Base-by-base conservation (phyloP, 169 alveolate species). In the Eimeria falciformis region DNA sequence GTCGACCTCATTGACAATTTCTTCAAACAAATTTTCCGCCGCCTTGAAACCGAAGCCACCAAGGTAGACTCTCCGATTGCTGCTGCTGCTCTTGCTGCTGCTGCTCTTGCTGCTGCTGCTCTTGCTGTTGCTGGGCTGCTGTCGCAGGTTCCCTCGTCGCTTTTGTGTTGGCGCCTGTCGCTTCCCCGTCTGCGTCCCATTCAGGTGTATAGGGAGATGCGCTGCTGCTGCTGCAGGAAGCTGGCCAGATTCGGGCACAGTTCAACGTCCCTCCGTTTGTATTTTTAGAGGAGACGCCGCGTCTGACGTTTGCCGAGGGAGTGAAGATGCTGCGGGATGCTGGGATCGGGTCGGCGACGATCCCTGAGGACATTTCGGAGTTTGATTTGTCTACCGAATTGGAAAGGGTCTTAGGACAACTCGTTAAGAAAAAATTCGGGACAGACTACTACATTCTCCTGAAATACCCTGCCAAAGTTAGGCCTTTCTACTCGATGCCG, bases 401-500 rank as follows among this genome's bases (percentile, higher is more conserved):
- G 87, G 99, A 98, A 96, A 98, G 97, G 97, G 94, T 95, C n/a
- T 93, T 98, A 47, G 99, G 99, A 47, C 95, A 92, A 88, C 92
- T 99, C n/a, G 98, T 99, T 21, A 97, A 96, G 91, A 98, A 97
- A 66, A 98, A 98, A 94, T 98, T 98, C 93, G 96, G 97, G 50
- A 98, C 99, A 56, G 99, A 99, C 90, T 91, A 89, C 97, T 99
- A 98, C 95, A 97, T 98, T 91, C 97, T 99, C 73, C 97, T 98
- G 88, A 83, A 81, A 75, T 99, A 98, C 96, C 99, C 99, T 14
- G 96, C 96, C 66, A 96, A 94, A 65, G 99, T 98, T 3, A 95
- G 99, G 62, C 99, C 99, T 29, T 99, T 99, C 96, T 99, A 99
- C 96, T 97, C 99, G 47, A 99, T 99, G 99, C 98, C 99, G 27